Evolutionary conservation across 306 rosid species (phyloP).

Genomic region (Citrullus mucosospermus): DNA sequence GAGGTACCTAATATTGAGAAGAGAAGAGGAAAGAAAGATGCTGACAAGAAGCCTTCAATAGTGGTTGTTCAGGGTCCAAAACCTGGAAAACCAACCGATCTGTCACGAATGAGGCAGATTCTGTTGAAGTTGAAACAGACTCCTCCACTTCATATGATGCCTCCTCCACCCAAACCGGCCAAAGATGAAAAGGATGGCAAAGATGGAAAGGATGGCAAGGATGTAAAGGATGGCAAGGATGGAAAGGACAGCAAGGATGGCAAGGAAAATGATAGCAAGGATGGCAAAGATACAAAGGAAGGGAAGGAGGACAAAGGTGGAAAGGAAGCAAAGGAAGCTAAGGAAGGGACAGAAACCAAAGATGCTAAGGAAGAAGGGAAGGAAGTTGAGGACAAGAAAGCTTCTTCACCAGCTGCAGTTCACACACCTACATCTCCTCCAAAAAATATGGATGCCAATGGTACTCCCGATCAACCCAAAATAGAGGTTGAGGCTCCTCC

Average conservation of each 20-base stretch:
- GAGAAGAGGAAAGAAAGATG: constrained; percentile 82
- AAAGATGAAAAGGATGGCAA: constrained; percentile 36
- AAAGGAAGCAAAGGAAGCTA: neutral
- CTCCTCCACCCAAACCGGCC: constrained; percentile 57
- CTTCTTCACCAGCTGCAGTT: constrained; percentile 26
- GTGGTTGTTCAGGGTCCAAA: constrained; percentile 78
- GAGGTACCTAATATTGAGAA: constrained; percentile 90
- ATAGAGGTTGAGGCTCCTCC: constrained; percentile 26
- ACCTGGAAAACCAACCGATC: constrained; percentile 92
- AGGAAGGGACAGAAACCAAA: constrained; percentile 16
- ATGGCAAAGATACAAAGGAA: constrained; percentile 15
- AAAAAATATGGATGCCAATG: constrained; percentile 24
- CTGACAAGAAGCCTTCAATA: constrained; percentile 52
- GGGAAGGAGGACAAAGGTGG: constrained; percentile 3
- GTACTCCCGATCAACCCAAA: constrained; percentile 15
- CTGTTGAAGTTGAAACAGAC: constrained; percentile 66
- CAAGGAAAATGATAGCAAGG: constrained; percentile 16
- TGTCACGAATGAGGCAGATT: constrained; percentile 79
- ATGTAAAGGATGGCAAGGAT: neutral
- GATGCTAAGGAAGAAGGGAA: constrained; percentile 13
- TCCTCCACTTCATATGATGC: constrained; percentile 85
- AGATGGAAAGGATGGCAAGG: neutral
- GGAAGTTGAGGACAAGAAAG: constrained; percentile 23
- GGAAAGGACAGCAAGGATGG: constrained; percentile 32
- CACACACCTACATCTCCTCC: constrained; percentile 26